These are phyloP conservation scores for Scedosporium minutisporum DNA, from an alignment of 2,329 filamentous ascomycete genomes.

Conservation along the genomic window DNA sequence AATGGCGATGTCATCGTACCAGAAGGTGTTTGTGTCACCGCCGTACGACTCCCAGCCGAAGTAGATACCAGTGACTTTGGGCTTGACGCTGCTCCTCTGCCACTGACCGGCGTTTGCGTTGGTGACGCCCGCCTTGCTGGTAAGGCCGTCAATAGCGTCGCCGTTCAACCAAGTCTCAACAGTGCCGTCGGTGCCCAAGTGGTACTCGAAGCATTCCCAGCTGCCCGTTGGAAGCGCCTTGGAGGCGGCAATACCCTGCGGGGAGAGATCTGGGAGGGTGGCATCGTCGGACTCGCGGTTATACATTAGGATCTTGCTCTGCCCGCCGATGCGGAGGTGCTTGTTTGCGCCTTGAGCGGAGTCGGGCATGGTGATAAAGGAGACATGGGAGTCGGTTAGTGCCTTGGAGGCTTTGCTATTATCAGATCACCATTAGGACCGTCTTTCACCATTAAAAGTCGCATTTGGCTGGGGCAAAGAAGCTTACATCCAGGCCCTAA, in stretches of 20 bases:
- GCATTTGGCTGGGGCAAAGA: not conserved
- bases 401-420: conserved; percentile 44
- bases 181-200: conserved; percentile 45
- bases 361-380: conserved; percentile 56
- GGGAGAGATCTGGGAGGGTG: conserved; percentile 50
- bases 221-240: conserved; percentile 35
- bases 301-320: conserved; percentile 53
- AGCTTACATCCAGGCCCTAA: conserved; percentile 45
- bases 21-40: conserved; percentile 50
- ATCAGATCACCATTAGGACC: not conserved
- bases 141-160: conserved; percentile 40
- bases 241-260: conserved; percentile 47
- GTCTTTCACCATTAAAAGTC: not conserved
- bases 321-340: conserved; percentile 52
- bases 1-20: conserved; percentile 51
- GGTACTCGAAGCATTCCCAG: conserved; percentile 55
- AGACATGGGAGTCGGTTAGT: conserved; percentile 48
- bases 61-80: conserved; percentile 45
- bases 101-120: conserved; percentile 45
- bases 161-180: conserved; percentile 53
- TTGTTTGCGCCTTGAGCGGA: conserved; percentile 43
- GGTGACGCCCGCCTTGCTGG: conserved; percentile 30
- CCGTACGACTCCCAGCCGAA: conserved; percentile 57
- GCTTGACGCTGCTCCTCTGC: conserved; percentile 37
- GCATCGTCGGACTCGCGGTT: conserved; percentile 55